Conservation (phyloP, 169 alveolate genomes). For the Plasmodium ovale region DNA sequence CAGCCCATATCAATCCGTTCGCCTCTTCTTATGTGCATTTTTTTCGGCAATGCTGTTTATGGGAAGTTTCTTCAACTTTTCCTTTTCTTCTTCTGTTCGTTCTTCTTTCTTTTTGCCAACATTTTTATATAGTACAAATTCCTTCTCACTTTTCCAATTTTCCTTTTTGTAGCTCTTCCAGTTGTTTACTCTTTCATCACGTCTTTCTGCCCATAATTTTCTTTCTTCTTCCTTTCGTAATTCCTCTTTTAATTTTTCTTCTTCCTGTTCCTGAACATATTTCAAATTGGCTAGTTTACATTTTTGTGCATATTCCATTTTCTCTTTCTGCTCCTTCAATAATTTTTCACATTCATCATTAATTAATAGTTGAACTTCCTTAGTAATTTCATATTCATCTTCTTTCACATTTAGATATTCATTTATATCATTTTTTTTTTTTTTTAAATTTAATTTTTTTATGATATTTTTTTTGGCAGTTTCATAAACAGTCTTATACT, state of each 20-base stretch:
- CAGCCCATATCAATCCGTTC: neutral
- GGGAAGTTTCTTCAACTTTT: conserved; percentile 42
- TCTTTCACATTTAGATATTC: conserved; percentile 68
- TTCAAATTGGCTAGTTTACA: conserved; percentile 87
- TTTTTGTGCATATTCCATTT: conserved; percentile 88
- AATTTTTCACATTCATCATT: conserved; percentile 87
- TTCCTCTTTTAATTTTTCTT: conserved; percentile 70
- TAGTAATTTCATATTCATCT: conserved; percentile 71
- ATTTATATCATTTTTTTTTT: conserved; percentile 76
- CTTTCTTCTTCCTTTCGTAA: conserved; percentile 79
- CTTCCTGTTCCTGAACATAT: conserved; percentile 81
- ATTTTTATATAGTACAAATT: conserved; percentile 77
- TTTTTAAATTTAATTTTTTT: conserved; percentile 81
- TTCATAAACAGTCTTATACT: conserved; percentile 87
- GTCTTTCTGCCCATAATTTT: conserved; percentile 84
- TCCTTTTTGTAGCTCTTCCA: conserved; percentile 84
- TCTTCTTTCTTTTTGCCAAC: conserved; percentile 82
- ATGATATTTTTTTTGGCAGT: conserved; percentile 84
- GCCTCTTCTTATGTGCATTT: conserved; percentile 23
- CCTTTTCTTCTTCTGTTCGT: conserved; percentile 76
- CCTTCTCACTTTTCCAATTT: conserved; percentile 78
- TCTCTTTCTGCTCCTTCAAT: conserved; percentile 82
- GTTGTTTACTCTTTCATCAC: conserved; percentile 83
- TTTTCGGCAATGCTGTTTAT: neutral
- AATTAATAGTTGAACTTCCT: conserved; percentile 83